These are phyloP conservation scores for Persicaria tinctoria DNA, from an alignment of 148 eudicot genomes.

Conservation along the genomic window DNA sequence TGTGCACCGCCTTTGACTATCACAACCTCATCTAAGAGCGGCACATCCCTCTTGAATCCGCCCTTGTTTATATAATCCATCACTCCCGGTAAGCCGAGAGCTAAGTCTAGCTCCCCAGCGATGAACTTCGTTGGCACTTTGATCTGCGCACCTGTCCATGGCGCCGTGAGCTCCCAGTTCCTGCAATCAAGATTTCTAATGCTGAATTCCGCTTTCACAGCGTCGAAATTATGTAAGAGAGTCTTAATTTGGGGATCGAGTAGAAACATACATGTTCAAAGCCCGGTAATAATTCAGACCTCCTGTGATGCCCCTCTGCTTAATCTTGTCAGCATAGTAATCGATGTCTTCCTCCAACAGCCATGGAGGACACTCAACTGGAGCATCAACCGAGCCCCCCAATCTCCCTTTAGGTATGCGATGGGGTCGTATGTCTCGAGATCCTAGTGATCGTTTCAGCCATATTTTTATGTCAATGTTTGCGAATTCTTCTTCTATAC, in stretches of 20 bases:
- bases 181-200: slow-evolving; percentile 16
- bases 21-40: slow-evolving; percentile 44
- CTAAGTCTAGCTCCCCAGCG: slow-evolving; percentile 42
- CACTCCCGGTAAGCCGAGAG: slow-evolving; percentile 31
- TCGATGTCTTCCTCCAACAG: slow-evolving; percentile 46
- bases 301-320: slow-evolving; percentile 53
- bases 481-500: slow-evolving; percentile 3
- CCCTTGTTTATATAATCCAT: slow-evolving; percentile 50
- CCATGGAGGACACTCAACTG: slow-evolving; percentile 24
- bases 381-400: not conserved
- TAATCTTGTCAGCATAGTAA: slow-evolving; percentile 41
- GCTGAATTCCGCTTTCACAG: not conserved
- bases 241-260: not conserved
- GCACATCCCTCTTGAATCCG: slow-evolving; percentile 55
- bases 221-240: not conserved
- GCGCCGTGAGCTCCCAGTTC: slow-evolving; percentile 65
- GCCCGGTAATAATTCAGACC: slow-evolving; percentile 60
- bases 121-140: slow-evolving; percentile 52
- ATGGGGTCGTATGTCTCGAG: not conserved
- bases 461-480: not conserved
- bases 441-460: slow-evolving; percentile 1
- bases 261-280: slow-evolving; percentile 40
- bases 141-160: slow-evolving; percentile 50
- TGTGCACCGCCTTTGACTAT: slow-evolving; percentile 56
- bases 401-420: slow-evolving; percentile 4